A percentile compares a stretch with the other conserved stretches of the same genome.
phyloP scores from a whole-genome alignment of 106 monocot species.

The Gastrodia elata region DNA sequence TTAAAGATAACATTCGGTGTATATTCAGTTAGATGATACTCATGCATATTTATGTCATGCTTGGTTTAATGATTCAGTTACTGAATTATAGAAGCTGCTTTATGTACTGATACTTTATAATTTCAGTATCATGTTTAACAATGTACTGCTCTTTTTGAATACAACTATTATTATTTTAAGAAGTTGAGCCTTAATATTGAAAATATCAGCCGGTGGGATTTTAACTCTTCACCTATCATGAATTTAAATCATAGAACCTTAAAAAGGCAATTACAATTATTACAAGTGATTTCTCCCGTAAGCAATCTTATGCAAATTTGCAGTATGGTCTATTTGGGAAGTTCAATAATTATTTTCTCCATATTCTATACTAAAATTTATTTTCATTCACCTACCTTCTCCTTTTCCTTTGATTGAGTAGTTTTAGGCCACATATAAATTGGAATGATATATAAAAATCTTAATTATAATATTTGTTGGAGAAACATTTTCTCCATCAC shows the following conservation, averaged over 20 bases:
- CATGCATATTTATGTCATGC: neutral
- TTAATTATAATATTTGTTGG: too few species aligned
- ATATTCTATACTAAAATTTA: neutral
- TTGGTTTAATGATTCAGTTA: neutral
- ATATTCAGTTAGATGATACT: neutral
- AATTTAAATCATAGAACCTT: too few species aligned
- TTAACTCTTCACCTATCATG: too few species aligned
- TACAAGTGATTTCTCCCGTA: conserved; percentile 9
- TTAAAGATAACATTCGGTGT: neutral
- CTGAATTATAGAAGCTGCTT: neutral
- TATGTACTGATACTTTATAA: neutral
- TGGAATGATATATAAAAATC: too few species aligned
- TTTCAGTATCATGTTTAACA: neutral
- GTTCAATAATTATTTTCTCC: conserved; percentile 16
- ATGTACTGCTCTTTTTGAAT: neutral
- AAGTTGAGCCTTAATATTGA: too few species aligned
- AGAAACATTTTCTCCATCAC: too few species aligned
- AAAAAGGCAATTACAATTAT: too few species aligned
- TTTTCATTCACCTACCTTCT: too few species aligned
- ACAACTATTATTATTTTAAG: neutral
- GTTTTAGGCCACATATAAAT: too few species aligned
- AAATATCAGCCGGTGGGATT: too few species aligned
- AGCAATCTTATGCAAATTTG: conserved; percentile 14
- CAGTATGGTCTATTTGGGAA: conserved; percentile 13
- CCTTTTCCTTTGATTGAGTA: too few species aligned